phyloP scores from a whole-genome alignment of 139 green algal species.

The Chloropicon primus region DNA sequence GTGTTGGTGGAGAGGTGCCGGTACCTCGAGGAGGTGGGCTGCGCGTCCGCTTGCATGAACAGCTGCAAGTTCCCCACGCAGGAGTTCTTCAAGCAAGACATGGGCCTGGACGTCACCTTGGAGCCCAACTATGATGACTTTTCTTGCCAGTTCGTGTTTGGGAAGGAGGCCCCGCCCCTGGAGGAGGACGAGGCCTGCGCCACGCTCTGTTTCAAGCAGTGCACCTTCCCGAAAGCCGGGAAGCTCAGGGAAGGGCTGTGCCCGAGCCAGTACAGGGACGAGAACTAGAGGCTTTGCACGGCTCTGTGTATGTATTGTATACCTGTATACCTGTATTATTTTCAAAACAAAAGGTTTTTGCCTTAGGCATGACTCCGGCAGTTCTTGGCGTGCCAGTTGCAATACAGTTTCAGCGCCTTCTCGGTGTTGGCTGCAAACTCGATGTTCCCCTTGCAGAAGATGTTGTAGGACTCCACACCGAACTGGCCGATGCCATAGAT shows the following conservation, averaged over 20 bases:
- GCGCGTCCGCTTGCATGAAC: slow-evolving; percentile 24
- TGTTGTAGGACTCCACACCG: slow-evolving; percentile 12
- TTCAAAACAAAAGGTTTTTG: too few relatives aligned
- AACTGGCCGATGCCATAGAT: slow-evolving; percentile 20
- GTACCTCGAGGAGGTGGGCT: slow-evolving; percentile 14
- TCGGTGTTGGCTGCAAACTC: background rate
- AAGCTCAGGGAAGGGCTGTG: background rate
- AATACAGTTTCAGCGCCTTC: background rate
- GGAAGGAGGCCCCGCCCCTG: slow-evolving; percentile 11
- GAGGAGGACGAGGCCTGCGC: slow-evolving; percentile 6
- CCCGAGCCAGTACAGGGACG: background rate
- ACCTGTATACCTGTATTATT: too few relatives aligned
- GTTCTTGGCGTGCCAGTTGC: too few relatives aligned
- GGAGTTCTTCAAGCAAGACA: slow-evolving; percentile 19
- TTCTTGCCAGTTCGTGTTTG: slow-evolving; percentile 18
- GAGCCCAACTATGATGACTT: slow-evolving; percentile 27
- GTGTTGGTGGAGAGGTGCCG: slow-evolving; percentile 18
- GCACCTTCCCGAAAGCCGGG: background rate
- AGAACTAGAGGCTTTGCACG: too few relatives aligned
- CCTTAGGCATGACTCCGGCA: too few relatives aligned
- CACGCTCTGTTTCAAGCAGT: background rate
- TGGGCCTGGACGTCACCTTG: slow-evolving; percentile 20
- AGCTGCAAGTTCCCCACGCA: slow-evolving; percentile 21
- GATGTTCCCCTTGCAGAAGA: slow-evolving; percentile 12
- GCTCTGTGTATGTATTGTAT: too few relatives aligned